These are phyloP conservation scores for Liriodendron chinense DNA, from an alignment of 164 flowering plant genomes.

Conservation along the genomic window DNA sequence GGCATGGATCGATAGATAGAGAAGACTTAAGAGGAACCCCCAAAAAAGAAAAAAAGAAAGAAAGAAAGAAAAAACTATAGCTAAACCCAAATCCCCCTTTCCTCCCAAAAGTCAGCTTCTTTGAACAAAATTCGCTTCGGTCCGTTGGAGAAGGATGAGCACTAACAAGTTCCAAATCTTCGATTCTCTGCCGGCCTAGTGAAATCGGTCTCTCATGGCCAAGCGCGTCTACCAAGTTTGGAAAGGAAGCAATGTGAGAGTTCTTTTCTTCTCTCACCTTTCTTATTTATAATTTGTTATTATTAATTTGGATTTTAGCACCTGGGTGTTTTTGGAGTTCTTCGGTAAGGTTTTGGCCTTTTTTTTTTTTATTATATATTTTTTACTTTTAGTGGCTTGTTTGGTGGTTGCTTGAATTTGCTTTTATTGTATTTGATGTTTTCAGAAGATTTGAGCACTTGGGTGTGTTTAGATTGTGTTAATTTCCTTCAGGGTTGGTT, in stretches of 20 bases:
- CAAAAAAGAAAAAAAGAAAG: neutral
- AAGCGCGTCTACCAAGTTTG: constrained; percentile 65
- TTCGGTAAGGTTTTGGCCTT: too few relatives aligned
- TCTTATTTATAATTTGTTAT: neutral
- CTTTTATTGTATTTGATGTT: neutral
- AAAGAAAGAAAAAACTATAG: neutral
- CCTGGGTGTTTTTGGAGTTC: constrained; percentile 7
- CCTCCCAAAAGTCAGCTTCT: neutral
- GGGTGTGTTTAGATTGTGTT: constrained; percentile 10
- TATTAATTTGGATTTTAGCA: neutral
- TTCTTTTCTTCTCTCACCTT: neutral
- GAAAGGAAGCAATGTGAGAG: constrained; percentile 63
- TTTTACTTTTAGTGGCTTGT: neutral
- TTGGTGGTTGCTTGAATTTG: neutral
- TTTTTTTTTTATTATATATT: too few relatives aligned
- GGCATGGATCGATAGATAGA: neutral
- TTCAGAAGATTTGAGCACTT: neutral
- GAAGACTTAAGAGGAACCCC: neutral
- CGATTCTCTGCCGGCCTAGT: constrained; percentile 37
- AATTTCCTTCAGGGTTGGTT: neutral
- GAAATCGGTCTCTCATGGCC: constrained; percentile 33
- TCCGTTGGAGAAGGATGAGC: constrained; percentile 19
- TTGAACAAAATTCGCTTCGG: neutral
- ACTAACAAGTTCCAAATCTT: constrained; percentile 31
- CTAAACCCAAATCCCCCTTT: neutral